Evolutionary conservation across 2,329 filamentous ascomycete genomes (phyloP).

Genomic region (Tetracladium maxilliforme): DNA sequence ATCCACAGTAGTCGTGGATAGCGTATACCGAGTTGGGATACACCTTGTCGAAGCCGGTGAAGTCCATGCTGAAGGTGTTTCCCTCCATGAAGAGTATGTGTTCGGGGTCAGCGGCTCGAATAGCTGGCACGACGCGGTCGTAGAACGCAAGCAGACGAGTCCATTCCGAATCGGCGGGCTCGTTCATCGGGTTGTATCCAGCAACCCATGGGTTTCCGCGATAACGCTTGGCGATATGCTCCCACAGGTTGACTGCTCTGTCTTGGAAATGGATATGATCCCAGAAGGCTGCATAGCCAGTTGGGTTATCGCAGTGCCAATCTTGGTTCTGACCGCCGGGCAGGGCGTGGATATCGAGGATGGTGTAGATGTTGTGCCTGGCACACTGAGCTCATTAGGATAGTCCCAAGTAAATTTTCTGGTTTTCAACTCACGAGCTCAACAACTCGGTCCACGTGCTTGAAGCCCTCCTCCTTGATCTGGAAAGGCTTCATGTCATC

Average conservation of each 20-base stretch:
- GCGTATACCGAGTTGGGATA: slow-evolving; percentile 29
- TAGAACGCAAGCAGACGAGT: slow-evolving; percentile 28
- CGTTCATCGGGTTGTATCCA: slow-evolving; percentile 36
- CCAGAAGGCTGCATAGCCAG: slow-evolving; percentile 30
- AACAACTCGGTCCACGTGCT: slow-evolving; percentile 28
- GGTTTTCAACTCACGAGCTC: slow-evolving; percentile 16
- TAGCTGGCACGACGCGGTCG: slow-evolving; percentile 26
- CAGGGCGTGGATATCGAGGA: slow-evolving; percentile 31
- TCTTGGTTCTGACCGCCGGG: slow-evolving; percentile 33
- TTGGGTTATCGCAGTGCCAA: slow-evolving; percentile 32
- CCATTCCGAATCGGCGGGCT: slow-evolving; percentile 31
- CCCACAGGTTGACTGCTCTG: slow-evolving; percentile 31
- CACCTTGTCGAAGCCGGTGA: slow-evolving; percentile 23
- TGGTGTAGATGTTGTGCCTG: slow-evolving; percentile 30
- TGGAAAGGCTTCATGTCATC: slow-evolving; percentile 29
- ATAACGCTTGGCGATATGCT: slow-evolving; percentile 27
- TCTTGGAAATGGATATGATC: slow-evolving; percentile 34
- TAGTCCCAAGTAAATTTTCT: neutral
- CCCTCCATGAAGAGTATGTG: slow-evolving; percentile 29
- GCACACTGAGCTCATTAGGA: slow-evolving; percentile 10
- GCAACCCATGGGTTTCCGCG: slow-evolving; percentile 28
- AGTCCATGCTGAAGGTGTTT: slow-evolving; percentile 28
- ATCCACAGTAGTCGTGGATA: slow-evolving; percentile 25
- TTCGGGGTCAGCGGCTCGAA: slow-evolving; percentile 26
- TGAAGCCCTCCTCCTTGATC: slow-evolving; percentile 27